phyloP scores from a whole-genome alignment of 1,139 yeast genomes.

The Yamadazyma buinensis region DNA sequence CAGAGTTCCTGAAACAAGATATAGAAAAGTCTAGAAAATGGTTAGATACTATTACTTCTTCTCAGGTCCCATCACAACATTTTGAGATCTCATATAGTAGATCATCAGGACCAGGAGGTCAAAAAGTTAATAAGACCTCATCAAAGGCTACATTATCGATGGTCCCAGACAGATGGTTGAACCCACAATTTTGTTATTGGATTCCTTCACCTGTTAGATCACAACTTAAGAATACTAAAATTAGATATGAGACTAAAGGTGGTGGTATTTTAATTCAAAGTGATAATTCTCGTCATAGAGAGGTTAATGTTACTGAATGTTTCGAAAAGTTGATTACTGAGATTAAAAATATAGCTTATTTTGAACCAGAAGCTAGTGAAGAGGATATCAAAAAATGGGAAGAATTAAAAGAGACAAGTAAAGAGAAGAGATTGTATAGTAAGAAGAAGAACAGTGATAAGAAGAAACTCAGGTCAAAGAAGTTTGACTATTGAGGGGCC shows the following conservation, averaged over 20 bases:
- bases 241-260: constrained; percentile 54
- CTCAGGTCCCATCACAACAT: constrained; percentile 43
- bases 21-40: constrained; percentile 39
- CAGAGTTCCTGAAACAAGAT: constrained; percentile 14
- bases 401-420: constrained; percentile 39
- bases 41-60: constrained; percentile 32
- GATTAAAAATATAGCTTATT: constrained; percentile 43
- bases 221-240: constrained; percentile 36
- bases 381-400: constrained; percentile 57
- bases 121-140: constrained; percentile 81
- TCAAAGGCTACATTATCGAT: constrained; percentile 73
- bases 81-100: constrained; percentile 61
- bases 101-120: constrained; percentile 95
- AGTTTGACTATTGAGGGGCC: constrained; percentile 33
- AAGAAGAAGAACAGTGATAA: constrained; percentile 56
- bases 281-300: constrained; percentile 58
- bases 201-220: constrained; percentile 52
- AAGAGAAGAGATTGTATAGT: constrained; percentile 45
- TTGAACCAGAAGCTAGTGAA: constrained; percentile 48
- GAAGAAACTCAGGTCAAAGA: constrained; percentile 47
- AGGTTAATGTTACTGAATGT: constrained; percentile 56
- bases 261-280: constrained; percentile 63
- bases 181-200: constrained; percentile 49
- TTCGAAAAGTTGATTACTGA: constrained; percentile 54
- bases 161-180: constrained; percentile 43